These are phyloP conservation scores for Karstenula rhodostoma DNA, from an alignment of 2,329 filamentous ascomycete species.

Conservation along the genomic window DNA sequence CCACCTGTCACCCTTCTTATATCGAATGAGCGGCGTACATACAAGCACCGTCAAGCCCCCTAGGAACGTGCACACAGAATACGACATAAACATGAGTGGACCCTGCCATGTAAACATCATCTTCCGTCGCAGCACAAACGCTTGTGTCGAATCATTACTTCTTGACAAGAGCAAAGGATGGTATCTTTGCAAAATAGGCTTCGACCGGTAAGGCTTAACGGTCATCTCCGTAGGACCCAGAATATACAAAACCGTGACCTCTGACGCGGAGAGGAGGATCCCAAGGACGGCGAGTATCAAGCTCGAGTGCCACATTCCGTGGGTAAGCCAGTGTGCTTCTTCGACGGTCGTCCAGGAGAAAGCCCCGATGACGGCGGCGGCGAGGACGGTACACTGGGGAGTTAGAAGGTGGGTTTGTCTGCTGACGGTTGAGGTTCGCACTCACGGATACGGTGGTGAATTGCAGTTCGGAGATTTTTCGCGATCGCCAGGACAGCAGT, in stretches of 20 bases:
- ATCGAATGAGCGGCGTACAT: slow-evolving; percentile 3
- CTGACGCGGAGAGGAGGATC: slow-evolving; percentile 19
- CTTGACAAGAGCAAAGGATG: slow-evolving; percentile 14
- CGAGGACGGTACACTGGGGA: slow-evolving; percentile 22
- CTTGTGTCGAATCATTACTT: neutral
- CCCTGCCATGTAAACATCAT: slow-evolving; percentile 27
- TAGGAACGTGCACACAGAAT: slow-evolving; percentile 22
- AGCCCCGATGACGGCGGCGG: slow-evolving; percentile 23
- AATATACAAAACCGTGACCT: neutral
- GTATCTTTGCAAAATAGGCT: neutral
- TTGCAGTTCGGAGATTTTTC: slow-evolving; percentile 23
- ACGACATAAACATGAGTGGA: slow-evolving; percentile 27
- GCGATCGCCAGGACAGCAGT: slow-evolving; percentile 17
- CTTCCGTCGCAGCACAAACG: slow-evolving; percentile 13
- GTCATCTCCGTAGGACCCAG: no score
- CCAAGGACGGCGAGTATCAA: slow-evolving; percentile 22
- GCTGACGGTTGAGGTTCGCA: neutral
- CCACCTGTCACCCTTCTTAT: no score
- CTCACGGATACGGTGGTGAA: slow-evolving; percentile 25
- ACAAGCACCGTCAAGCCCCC: slow-evolving; percentile 15
- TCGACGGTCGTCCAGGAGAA: slow-evolving; percentile 24
- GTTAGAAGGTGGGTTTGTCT: neutral
- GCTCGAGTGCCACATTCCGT: slow-evolving; percentile 23
- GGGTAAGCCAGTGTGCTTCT: slow-evolving; percentile 24
- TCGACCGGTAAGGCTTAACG: neutral